Evolutionary conservation across 768 basidiomycete species (phyloP).

Genomic region (Podaxis pistillaris): DNA sequence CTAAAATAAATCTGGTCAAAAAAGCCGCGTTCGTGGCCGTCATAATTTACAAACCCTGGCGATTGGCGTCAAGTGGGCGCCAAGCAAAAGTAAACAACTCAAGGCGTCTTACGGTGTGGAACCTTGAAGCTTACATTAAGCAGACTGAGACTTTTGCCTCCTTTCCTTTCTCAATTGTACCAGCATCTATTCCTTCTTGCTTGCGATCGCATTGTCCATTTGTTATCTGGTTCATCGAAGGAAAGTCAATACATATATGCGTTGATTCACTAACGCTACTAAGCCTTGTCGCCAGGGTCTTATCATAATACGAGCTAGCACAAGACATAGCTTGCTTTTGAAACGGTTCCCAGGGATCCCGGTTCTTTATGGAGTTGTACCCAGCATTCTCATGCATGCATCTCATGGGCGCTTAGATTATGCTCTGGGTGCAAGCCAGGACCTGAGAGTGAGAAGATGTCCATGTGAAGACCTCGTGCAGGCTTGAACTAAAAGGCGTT

Average conservation of each 20-base stretch:
- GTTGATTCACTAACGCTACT: background rate
- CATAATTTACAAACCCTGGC: background rate
- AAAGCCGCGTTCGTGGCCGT: background rate
- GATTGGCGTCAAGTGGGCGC: background rate
- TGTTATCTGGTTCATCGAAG: background rate
- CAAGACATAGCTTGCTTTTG: background rate
- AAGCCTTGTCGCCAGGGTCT: background rate
- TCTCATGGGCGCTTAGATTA: background rate
- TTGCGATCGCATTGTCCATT: background rate
- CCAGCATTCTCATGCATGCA: background rate
- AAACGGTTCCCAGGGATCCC: background rate
- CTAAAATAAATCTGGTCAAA: background rate
- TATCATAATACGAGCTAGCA: background rate
- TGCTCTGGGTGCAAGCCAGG: background rate
- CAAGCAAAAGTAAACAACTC: slow-evolving; percentile 8
- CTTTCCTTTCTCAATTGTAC: background rate
- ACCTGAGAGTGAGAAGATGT: background rate
- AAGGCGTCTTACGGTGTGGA: background rate
- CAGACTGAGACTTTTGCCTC: background rate
- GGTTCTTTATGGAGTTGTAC: background rate
- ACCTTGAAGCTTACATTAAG: background rate
- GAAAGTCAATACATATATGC: background rate
- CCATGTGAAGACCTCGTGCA: background rate
- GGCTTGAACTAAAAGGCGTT: background rate
- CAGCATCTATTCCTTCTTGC: background rate